Evolutionary conservation across 371 early-diverging fungal genomes (phyloP), one percentile per base, ranked within the genome.

Genomic region (Circinella umbellata): DNA sequence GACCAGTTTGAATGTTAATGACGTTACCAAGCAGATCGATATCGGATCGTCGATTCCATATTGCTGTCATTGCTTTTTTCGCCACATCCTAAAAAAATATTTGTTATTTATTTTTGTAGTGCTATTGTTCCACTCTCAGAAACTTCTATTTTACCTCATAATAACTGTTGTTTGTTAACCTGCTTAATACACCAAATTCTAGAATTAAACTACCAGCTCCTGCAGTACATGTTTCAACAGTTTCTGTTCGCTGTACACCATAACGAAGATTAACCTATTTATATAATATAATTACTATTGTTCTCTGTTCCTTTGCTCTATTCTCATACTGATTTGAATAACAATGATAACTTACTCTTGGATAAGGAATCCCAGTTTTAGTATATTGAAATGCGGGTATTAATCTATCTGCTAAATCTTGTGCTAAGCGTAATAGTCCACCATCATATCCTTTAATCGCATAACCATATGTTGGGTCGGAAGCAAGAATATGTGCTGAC

Each of bases 141-240:
- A 27, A 42, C n/a, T 6, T 42, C 0, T 38, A 51, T 15, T n/a
- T 48, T 84, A 84, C 86, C 82, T 98, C 97, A 76, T 92, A 97
- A 18, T 74, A 73, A 1, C 86, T 77, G 68, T 94, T 84, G 6
- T 91, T 91, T 0, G 94, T 94, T 38, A 98, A 80, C n/a, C 97
- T 85, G 67, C 94, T 94, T 27, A 98, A 77, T 0, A 91, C 86
- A 18, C 96, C 98, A 86, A 98, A 97, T 72, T 98, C 99, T n/a
- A 98, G 74, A n/a, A 97, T 55, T 54, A 98, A 80, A 35, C 95
- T 94, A 3, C 97, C 97, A 7, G 94, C 96, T 15, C 96, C 97
- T 4, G 99, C 99, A 0, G 94, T 88, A 75, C 97, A 97, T 9
- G 97, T 96, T 61, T 91, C 91, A 2, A 86, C 73, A 0, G 92